These are phyloP conservation scores for Casuarina equisetifolia DNA, from an alignment of 306 rosid species.

Conservation along the genomic window DNA sequence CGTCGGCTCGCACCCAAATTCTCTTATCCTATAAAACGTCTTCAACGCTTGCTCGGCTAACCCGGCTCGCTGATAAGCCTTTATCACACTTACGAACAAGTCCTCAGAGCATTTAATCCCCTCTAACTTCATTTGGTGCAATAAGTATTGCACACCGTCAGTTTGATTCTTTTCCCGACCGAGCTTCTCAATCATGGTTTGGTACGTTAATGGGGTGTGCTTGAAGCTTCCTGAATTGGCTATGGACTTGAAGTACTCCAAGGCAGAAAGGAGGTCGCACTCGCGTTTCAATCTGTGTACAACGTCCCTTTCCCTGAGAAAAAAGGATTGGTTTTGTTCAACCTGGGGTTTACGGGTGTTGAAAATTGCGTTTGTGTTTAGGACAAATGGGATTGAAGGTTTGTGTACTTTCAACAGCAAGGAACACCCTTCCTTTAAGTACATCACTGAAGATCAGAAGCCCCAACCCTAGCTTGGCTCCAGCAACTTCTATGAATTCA, in stretches of 20 bases:
- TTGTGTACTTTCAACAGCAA: constrained; percentile 56
- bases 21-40: constrained; percentile 74
- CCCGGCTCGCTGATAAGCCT: constrained; percentile 43
- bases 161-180: constrained; percentile 41
- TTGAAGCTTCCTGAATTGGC: constrained; percentile 62
- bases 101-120: constrained; percentile 63
- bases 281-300: constrained; percentile 40
- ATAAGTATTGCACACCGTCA: constrained; percentile 66
- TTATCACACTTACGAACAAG: constrained; percentile 51
- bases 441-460: constrained; percentile 38
- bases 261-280: constrained; percentile 36
- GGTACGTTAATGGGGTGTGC: constrained; percentile 69
- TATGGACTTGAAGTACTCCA: constrained; percentile 60
- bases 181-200: constrained; percentile 69
- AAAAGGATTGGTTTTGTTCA: constrained; percentile 15
- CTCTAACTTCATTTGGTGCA: constrained; percentile 84
- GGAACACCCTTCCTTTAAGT: constrained; percentile 68
- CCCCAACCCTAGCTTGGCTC: not conserved
- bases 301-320: constrained; percentile 52
- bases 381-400: constrained; percentile 59
- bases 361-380: constrained; percentile 51
- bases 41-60: constrained; percentile 69
- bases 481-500: too few relatives aligned
- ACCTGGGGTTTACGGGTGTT: constrained; percentile 36
- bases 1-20: constrained; percentile 69